Conservation (phyloP, 306 rosid genomes). For the Clitoria ternatea region DNA sequence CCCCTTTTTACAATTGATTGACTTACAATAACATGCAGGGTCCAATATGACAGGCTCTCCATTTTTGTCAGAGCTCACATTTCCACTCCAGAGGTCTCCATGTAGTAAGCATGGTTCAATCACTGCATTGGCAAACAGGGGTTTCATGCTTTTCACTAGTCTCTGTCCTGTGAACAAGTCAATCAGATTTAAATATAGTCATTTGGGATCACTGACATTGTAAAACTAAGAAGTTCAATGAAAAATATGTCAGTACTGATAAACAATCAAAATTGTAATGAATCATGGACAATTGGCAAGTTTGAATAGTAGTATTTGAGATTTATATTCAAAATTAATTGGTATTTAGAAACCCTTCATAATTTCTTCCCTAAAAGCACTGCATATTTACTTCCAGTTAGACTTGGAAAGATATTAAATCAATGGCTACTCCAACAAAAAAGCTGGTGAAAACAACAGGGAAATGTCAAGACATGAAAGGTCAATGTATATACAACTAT, state of each 20-base stretch:
- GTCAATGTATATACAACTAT: neutral
- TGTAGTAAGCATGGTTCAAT: conserved; percentile 92
- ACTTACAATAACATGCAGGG: conserved; percentile 98
- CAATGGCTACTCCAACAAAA: neutral
- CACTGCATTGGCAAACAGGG: conserved; percentile 54
- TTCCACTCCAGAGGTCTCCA: conserved; percentile 98
- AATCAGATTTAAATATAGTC: neutral
- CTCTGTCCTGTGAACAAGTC: conserved; percentile 59
- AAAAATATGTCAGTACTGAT: neutral
- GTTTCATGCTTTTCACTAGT: conserved; percentile 64
- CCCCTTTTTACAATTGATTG: neutral
- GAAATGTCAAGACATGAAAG: neutral
- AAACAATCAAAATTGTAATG: neutral
- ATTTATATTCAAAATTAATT: neutral
- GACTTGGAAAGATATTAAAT: neutral
- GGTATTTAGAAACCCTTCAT: neutral
- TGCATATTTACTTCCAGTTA: neutral
- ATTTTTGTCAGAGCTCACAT: conserved; percentile 72
- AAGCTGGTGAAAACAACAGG: neutral
- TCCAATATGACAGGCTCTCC: conserved; percentile 91
- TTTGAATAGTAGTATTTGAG: no score
- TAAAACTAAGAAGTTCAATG: no score
- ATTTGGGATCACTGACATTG: no score
- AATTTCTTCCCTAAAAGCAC: neutral
- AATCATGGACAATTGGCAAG: neutral